A percentile compares a stretch with the other conserved stretches of the same genome.
Evolutionary conservation across 345 rosid species (phyloP).

Genomic region (Balakata baccata): DNA sequence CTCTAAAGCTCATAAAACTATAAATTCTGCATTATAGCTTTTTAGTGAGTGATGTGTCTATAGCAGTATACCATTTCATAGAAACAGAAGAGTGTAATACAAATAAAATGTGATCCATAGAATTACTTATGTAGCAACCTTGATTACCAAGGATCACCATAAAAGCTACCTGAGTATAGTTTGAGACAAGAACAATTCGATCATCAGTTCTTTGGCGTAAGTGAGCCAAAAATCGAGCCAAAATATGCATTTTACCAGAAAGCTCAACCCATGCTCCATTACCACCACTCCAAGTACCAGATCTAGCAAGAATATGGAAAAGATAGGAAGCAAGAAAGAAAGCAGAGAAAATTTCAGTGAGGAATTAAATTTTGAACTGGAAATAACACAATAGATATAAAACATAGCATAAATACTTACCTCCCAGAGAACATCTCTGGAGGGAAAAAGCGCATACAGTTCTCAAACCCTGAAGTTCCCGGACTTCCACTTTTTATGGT

Average conservation of each 20-base stretch:
- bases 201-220: slow-evolving; percentile 79
- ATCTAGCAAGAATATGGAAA: slow-evolving; percentile 41
- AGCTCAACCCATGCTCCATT: slow-evolving; percentile 97
- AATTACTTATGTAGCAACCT: background rate
- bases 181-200: slow-evolving; percentile 94
- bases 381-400: background rate
- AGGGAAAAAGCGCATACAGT: slow-evolving; percentile 79
- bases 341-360: background rate
- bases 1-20: background rate
- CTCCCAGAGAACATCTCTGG: slow-evolving; percentile 95
- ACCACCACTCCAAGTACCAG: slow-evolving; percentile 95
- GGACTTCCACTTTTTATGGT: slow-evolving; percentile 71
- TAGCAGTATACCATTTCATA: background rate
- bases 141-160: slow-evolving; percentile 9
- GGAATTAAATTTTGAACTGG: slow-evolving; percentile 11
- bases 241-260: slow-evolving; percentile 97
- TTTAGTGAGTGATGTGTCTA: background rate
- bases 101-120: slow-evolving; percentile 13
- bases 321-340: background rate
- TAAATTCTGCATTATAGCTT: background rate
- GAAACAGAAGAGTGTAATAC: background rate
- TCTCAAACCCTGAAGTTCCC: slow-evolving; percentile 85
- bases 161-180: slow-evolving; percentile 79
- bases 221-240: slow-evolving; percentile 82
- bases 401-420: slow-evolving; percentile 31